phyloP scores from a whole-genome alignment of 352 stramenopile species.

The Pythium guiyangense region DNA sequence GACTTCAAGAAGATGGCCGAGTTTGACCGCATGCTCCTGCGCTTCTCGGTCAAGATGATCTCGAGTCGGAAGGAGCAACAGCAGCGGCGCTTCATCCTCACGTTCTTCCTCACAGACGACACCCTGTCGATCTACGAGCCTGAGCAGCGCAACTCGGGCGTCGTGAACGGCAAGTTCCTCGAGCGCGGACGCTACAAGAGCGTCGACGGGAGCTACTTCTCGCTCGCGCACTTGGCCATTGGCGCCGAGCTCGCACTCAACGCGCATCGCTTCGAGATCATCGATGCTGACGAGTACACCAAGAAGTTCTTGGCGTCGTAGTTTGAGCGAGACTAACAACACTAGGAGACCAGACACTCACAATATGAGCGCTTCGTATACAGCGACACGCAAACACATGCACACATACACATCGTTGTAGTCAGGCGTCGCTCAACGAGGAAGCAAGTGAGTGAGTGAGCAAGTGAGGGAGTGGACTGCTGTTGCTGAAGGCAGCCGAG shows the following conservation, averaged over 20 bases:
- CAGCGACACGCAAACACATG: background rate
- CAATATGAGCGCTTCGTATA: background rate
- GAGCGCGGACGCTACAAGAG: constrained; percentile 73
- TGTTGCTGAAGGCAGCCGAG: too few species aligned
- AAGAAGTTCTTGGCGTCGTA: constrained; percentile 72
- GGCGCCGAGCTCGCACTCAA: constrained; percentile 57
- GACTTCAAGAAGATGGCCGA: constrained; percentile 77
- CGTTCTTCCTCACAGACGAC: constrained; percentile 81
- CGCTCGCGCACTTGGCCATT: constrained; percentile 51
- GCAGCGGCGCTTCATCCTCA: constrained; percentile 76
- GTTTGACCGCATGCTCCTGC: constrained; percentile 75
- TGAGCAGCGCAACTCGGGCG: constrained; percentile 70
- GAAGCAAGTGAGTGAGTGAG: too few species aligned
- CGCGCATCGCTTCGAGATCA: constrained; percentile 69
- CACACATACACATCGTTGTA: too few species aligned
- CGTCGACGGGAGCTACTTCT: constrained; percentile 47
- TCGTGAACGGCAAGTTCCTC: constrained; percentile 84
- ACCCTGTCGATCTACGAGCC: constrained; percentile 75
- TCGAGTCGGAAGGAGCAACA: constrained; percentile 72
- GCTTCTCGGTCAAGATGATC: constrained; percentile 66
- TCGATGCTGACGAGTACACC: constrained; percentile 80
- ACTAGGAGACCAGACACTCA: background rate
- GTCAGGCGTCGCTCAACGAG: too few species aligned
- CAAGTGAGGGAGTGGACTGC: too few species aligned
- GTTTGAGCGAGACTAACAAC: background rate